Conservation (phyloP, 805 yeast species). For the Diddensiella santjacobensis region DNA sequence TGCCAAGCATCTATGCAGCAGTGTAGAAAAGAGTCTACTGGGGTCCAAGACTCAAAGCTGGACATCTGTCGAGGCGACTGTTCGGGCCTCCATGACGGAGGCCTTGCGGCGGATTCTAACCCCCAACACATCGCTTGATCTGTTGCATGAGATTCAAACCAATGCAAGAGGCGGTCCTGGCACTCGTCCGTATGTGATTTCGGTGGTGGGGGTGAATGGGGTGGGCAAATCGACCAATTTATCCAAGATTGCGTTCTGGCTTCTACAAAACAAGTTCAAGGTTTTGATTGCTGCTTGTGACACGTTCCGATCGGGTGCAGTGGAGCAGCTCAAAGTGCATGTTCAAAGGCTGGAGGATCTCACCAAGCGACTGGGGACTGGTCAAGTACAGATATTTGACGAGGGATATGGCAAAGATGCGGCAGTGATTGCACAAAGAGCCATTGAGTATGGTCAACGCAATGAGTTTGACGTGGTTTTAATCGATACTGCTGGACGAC, state of each 20-base stretch:
- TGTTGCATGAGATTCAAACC: conserved; percentile 72
- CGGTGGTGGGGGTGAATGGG: conserved; percentile 97
- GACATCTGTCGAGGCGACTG: conserved; percentile 71
- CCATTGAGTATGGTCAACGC: conserved; percentile 72
- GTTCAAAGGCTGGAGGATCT: conserved; percentile 76
- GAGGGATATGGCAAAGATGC: conserved; percentile 99
- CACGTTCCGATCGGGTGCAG: conserved; percentile 97
- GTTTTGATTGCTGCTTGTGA: conserved; percentile 95
- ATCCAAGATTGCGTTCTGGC: conserved; percentile 93
- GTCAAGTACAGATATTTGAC: conserved; percentile 73
- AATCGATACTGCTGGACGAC: conserved; percentile 96
- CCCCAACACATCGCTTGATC: conserved; percentile 85
- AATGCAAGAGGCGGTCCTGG: conserved; percentile 28
- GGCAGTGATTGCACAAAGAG: conserved; percentile 87
- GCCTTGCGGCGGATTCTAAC: conserved; percentile 67
- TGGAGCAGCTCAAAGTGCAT: conserved; percentile 94
- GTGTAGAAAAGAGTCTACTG: conserved; percentile 63
- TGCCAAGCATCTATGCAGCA: conserved; percentile 65
- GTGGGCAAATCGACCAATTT: conserved; percentile 96
- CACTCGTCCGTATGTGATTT: conserved; percentile 79
- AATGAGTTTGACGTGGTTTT: conserved; percentile 77
- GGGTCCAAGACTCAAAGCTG: conserved; percentile 72
- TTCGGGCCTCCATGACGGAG: conserved; percentile 57
- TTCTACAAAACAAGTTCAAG: conserved; percentile 79
- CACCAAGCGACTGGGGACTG: conserved; percentile 47